These are phyloP conservation scores for Blyttiomyces sp. DNA, from an alignment of 371 early-diverging fungal species.

Conservation along the genomic window DNA sequence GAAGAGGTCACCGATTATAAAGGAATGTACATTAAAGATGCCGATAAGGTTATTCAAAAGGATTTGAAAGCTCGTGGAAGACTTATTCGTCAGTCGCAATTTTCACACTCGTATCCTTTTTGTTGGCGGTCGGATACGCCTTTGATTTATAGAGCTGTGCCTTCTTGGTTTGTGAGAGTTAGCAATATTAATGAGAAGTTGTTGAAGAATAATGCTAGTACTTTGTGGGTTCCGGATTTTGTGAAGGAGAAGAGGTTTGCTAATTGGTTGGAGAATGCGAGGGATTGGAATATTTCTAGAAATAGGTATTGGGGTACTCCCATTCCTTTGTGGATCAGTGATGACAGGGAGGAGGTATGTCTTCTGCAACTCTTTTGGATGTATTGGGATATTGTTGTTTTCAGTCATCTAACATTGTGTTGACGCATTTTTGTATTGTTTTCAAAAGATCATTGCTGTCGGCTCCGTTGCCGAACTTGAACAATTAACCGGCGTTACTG, in stretches of 20 bases:
- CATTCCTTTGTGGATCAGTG: constrained; percentile 98
- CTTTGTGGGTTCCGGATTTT: constrained; percentile 97
- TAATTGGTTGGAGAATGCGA: constrained; percentile 98
- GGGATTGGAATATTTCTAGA: constrained; percentile 99
- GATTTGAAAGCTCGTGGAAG: constrained; percentile 79
- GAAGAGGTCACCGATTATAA: constrained; percentile 78
- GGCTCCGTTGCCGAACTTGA: constrained; percentile 96
- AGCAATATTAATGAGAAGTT: constrained; percentile 81
- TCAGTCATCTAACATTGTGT: not conserved
- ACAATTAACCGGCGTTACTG: constrained; percentile 79
- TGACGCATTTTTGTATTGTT: not conserved
- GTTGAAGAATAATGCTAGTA: constrained; percentile 84
- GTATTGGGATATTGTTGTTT: not conserved
- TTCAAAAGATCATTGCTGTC: constrained; percentile 85
- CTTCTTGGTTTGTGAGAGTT: constrained; percentile 99
- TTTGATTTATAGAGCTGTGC: constrained; percentile 97
- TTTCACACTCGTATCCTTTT: constrained; percentile 69
- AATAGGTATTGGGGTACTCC: constrained; percentile 99
- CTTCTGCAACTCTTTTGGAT: not conserved
- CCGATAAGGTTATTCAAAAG: constrained; percentile 96
- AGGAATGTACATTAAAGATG: constrained; percentile 95
- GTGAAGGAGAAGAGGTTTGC: constrained; percentile 98
- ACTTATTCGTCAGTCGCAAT: constrained; percentile 84
- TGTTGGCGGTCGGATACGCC: constrained; percentile 96
- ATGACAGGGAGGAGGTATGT: constrained; percentile 78